phyloP scores from a whole-genome alignment of 768 basidiomycete species.

The Suillus alpinus region DNA sequence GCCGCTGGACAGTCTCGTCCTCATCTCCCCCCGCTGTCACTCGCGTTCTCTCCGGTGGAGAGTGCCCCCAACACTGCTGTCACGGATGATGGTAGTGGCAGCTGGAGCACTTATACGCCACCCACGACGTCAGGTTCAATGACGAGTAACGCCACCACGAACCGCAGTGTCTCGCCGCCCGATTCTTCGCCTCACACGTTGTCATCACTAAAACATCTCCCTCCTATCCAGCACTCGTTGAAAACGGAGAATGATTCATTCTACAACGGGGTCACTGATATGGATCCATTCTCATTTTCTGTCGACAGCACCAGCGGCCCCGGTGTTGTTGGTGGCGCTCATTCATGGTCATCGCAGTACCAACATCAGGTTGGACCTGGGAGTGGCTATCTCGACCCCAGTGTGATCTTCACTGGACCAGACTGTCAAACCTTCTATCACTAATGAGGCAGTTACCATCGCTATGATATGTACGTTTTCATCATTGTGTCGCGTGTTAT shows the following conservation, averaged over 20 bases:
- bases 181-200: slow-evolving; percentile 19
- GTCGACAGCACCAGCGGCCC: slow-evolving; percentile 18
- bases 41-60: slow-evolving; percentile 41
- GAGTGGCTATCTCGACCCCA: slow-evolving; percentile 28
- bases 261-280: slow-evolving; percentile 40
- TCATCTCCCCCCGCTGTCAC: slow-evolving; percentile 43
- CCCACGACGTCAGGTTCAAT: slow-evolving; percentile 55
- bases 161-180: slow-evolving; percentile 36
- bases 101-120: slow-evolving; percentile 64
- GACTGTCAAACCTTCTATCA: slow-evolving; percentile 35
- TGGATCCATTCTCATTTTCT: slow-evolving; percentile 53
- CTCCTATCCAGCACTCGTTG: slow-evolving; percentile 11
- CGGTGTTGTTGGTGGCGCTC: slow-evolving; percentile 13
- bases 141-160: slow-evolving; percentile 40
- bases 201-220: slow-evolving; percentile 4
- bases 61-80: slow-evolving; percentile 53
- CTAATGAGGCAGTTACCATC: slow-evolving; percentile 12
- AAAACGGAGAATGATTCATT: slow-evolving; percentile 41
- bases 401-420: slow-evolving; percentile 30
- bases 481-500: not conserved
- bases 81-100: slow-evolving; percentile 46
- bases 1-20: slow-evolving; percentile 42
- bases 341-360: slow-evolving; percentile 30
- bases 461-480: not conserved
- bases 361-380: slow-evolving; percentile 22